phyloP scores from a whole-genome alignment of 2,329 filamentous ascomycete species.

The Penicillium crustosum region DNA sequence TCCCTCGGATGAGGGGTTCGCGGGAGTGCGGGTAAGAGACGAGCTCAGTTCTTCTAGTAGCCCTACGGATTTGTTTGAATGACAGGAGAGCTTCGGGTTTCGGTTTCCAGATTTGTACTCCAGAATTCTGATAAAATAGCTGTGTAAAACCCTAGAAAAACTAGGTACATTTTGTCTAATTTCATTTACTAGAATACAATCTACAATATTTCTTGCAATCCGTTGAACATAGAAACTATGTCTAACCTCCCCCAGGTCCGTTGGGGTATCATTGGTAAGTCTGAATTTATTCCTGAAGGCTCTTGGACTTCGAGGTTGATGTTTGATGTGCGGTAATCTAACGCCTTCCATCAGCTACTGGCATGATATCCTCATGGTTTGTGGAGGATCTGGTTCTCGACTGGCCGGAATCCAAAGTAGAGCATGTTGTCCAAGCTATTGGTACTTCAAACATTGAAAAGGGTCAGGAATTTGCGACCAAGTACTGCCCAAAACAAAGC shows the following conservation, averaged over 20 bases:
- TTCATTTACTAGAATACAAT: not conserved
- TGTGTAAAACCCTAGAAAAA: not conserved
- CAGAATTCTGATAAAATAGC: not conserved
- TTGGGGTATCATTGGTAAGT: not conserved
- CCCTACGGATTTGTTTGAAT: not conserved
- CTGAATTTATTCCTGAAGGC: not conserved
- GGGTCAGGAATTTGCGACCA: not conserved
- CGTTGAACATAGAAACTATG: not conserved
- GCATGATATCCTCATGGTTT: conserved; percentile 1
- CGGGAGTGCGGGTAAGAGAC: too few species aligned
- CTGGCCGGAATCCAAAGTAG: not conserved
- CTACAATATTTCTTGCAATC: not conserved
- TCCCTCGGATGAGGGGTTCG: too few species aligned
- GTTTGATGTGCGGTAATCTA: not conserved
- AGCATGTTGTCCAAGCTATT: conserved; percentile 2
- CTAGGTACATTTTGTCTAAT: not conserved
- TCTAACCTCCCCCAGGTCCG: not conserved
- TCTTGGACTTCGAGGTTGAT: not conserved
- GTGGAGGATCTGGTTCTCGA: not conserved
- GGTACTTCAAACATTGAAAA: not conserved
- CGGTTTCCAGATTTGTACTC: not conserved
- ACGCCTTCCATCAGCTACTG: not conserved
- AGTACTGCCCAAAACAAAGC: not conserved
- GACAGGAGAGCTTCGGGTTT: not conserved
- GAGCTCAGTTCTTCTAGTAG: too few species aligned